A percentile compares a stretch with the other conserved stretches of the same genome.
These are phyloP conservation scores for Clavispora carvajalis DNA, from an alignment of 805 yeast species.

Conservation along the genomic window DNA sequence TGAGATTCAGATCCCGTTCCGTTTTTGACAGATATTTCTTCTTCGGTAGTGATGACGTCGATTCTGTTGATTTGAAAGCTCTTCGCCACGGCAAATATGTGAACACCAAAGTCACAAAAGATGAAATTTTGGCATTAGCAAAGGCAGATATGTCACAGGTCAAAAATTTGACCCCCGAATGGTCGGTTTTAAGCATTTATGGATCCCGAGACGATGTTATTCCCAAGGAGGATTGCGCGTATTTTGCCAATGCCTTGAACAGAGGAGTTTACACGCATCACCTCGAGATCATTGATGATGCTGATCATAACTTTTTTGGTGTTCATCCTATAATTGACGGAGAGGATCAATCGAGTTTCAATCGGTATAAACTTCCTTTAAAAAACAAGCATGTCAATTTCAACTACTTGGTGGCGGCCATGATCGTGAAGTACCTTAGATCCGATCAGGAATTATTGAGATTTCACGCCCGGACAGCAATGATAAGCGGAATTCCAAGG, in stretches of 20 bases:
- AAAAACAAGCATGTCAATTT: constrained; percentile 50
- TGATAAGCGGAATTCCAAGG: constrained; percentile 41
- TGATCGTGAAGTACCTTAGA: constrained; percentile 44
- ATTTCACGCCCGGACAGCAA: constrained; percentile 36
- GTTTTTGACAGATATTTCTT: constrained; percentile 36
- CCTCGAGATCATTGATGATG: constrained; percentile 54
- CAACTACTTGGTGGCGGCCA: constrained; percentile 46
- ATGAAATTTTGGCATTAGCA: constrained; percentile 50
- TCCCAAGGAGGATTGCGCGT: constrained; percentile 57
- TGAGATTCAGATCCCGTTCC: constrained; percentile 55
- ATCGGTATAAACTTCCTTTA: constrained; percentile 40
- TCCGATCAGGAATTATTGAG: constrained; percentile 48
- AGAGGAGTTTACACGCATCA: constrained; percentile 46
- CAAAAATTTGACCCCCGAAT: constrained; percentile 36
- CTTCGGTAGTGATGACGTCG: constrained; percentile 14
- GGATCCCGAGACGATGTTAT: constrained; percentile 66
- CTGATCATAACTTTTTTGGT: constrained; percentile 82
- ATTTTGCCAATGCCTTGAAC: constrained; percentile 52
- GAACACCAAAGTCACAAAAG: constrained; percentile 37
- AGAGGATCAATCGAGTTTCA: constrained; percentile 25
- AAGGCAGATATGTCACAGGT: constrained; percentile 41
- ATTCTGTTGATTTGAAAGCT: constrained; percentile 26
- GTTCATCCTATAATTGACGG: constrained; percentile 29
- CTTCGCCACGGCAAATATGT: constrained; percentile 48
- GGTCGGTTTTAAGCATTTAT: constrained; percentile 61